phyloP scores from a whole-genome alignment of 108 stramenopile species.

The Cyclotella baltica region DNA sequence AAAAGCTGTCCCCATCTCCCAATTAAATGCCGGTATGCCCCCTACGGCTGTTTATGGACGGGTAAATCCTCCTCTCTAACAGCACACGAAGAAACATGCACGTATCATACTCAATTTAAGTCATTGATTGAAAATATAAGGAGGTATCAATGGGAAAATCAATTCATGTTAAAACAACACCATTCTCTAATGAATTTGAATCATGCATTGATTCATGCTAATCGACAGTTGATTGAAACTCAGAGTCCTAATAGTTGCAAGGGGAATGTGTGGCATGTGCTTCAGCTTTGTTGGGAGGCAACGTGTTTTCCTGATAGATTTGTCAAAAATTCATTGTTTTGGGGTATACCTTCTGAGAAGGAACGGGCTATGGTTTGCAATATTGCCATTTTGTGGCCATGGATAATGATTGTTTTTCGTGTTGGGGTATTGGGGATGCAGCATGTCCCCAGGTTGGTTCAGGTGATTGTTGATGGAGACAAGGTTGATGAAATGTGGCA shows the following conservation, averaged over 20 bases:
- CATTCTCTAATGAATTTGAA: neutral
- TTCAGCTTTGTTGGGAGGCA: slow-evolving; percentile 28
- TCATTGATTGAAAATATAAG: slow-evolving; percentile 5
- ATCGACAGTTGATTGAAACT: slow-evolving; percentile 7
- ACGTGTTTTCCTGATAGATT: slow-evolving; percentile 37
- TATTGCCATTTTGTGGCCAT: neutral
- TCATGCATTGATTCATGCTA: neutral
- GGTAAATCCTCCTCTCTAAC: slow-evolving; percentile 29
- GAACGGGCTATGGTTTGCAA: slow-evolving; percentile 26
- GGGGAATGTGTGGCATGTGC: slow-evolving; percentile 34
- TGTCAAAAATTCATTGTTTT: slow-evolving; percentile 11
- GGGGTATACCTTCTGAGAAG: slow-evolving; percentile 13
- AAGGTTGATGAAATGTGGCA: slow-evolving; percentile 18
- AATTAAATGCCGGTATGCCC: slow-evolving; percentile 37
- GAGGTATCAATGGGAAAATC: neutral
- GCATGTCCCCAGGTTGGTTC: neutral
- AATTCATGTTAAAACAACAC: neutral
- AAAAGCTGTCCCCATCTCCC: slow-evolving; percentile 21
- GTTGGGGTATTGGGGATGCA: slow-evolving; percentile 1
- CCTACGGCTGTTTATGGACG: slow-evolving; percentile 53
- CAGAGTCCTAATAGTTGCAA: slow-evolving; percentile 9
- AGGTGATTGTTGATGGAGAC: neutral
- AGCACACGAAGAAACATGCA: slow-evolving; percentile 32
- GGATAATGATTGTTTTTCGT: neutral
- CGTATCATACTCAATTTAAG: slow-evolving; percentile 1